phyloP scores from a whole-genome alignment of 495 filamentous ascomycete genomes.

The Xylaria scruposa region DNA sequence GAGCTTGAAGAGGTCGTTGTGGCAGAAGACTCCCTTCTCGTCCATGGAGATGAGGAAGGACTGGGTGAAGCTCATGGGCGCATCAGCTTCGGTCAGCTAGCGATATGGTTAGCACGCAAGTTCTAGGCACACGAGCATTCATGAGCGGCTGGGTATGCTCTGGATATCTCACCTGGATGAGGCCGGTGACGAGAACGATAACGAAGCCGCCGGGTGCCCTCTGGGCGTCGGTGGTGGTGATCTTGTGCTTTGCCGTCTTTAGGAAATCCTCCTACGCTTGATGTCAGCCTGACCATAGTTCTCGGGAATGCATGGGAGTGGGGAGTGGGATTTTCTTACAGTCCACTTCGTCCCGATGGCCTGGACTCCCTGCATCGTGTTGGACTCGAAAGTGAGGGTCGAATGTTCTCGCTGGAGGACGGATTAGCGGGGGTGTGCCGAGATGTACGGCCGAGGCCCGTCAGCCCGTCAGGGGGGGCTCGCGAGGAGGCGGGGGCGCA shows the following conservation, averaged over 20 bases:
- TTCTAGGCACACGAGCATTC: background rate
- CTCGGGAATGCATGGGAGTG: background rate
- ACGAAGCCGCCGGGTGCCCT: constrained; percentile 61
- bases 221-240: constrained; percentile 76
- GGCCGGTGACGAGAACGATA: constrained; percentile 84
- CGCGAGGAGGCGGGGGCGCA: constrained; percentile 24
- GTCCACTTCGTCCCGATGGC: constrained; percentile 72
- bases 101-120: constrained; percentile 11
- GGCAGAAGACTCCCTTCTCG: constrained; percentile 69
- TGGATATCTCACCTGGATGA: constrained; percentile 69
- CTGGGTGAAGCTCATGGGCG: constrained; percentile 84
- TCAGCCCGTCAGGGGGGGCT: background rate
- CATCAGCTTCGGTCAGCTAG: constrained; percentile 60
- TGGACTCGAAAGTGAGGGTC: constrained; percentile 90
- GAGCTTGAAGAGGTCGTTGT: constrained; percentile 90
- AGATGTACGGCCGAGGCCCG: constrained; percentile 9
- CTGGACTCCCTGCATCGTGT: constrained; percentile 60
- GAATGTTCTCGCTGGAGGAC: constrained; percentile 74
- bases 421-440: constrained; percentile 6
- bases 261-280: constrained; percentile 25
- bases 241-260: constrained; percentile 70
- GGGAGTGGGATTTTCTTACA: constrained; percentile 11
- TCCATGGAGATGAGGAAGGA: constrained; percentile 80
- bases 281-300: background rate
- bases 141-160: background rate